Evolutionary conservation across 805 yeast species (phyloP).

Genomic region (Ascoidea tarda): DNA sequence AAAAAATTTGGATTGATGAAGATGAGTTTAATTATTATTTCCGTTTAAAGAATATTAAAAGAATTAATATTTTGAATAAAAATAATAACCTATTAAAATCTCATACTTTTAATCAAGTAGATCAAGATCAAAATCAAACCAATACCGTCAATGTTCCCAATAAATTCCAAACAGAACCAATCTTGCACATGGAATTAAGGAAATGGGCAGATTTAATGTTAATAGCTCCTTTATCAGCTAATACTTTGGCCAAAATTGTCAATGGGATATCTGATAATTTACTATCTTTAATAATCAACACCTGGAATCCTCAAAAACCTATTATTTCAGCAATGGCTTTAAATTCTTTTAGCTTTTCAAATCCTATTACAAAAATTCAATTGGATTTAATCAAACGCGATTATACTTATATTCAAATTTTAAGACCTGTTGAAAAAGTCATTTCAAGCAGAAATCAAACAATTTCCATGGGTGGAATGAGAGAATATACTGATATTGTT

Average conservation of each 20-base stretch:
- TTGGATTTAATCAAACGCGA: constrained; percentile 47
- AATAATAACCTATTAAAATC: background rate
- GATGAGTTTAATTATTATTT: constrained; percentile 51
- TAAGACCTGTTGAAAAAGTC: constrained; percentile 74
- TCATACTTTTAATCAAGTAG: background rate
- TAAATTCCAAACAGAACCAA: constrained; percentile 36
- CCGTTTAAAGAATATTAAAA: background rate
- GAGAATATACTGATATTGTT: constrained; percentile 76
- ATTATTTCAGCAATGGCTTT: constrained; percentile 71
- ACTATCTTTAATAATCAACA: constrained; percentile 57
- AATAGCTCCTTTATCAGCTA: constrained; percentile 70
- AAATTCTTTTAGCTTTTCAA: constrained; percentile 76
- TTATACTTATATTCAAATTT: constrained; percentile 59
- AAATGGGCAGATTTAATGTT: constrained; percentile 77
- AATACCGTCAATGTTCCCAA: constrained; percentile 22
- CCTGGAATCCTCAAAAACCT: constrained; percentile 68
- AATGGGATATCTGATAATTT: constrained; percentile 70
- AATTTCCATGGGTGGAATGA: constrained; percentile 87
- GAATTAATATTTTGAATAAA: too few species aligned
- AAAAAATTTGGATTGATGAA: constrained; percentile 70
- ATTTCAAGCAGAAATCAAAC: constrained; percentile 53
- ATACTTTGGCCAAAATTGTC: constrained; percentile 61
- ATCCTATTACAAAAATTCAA: constrained; percentile 67
- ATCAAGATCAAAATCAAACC: constrained; percentile 8
- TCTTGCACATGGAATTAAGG: constrained; percentile 63